These are phyloP conservation scores for Trametes coccinea DNA, from an alignment of 768 basidiomycete species.

Conservation along the genomic window DNA sequence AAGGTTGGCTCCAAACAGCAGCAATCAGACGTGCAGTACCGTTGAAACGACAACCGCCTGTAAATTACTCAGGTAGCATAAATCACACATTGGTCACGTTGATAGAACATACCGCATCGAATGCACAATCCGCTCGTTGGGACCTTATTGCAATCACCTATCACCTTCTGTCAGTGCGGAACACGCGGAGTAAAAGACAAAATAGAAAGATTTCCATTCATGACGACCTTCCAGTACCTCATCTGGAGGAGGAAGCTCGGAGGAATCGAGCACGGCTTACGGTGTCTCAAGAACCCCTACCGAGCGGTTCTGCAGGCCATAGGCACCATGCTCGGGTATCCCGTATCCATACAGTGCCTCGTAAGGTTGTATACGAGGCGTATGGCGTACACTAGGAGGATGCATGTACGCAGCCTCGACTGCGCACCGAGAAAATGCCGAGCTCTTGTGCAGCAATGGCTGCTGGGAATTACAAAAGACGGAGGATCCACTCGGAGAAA, in stretches of 20 bases:
- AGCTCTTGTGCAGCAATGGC: conserved; percentile 1
- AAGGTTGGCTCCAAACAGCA: too few relatives aligned
- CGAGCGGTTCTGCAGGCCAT: neutral
- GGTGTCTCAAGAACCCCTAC: conserved; percentile 4
- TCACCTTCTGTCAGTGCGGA: conserved; percentile 5
- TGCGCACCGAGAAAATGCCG: conserved; percentile 21
- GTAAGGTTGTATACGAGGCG: conserved; percentile 8
- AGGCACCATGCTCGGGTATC: neutral
- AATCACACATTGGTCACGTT: too few relatives aligned
- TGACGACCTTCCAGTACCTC: neutral
- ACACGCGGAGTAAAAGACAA: neutral
- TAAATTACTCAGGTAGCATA: too few relatives aligned
- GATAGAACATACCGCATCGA: too few relatives aligned
- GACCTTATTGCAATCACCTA: neutral
- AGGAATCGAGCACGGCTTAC: conserved; percentile 9
- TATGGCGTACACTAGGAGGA: conserved; percentile 1
- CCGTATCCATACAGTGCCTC: neutral
- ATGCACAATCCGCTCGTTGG: neutral
- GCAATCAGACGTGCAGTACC: too few relatives aligned
- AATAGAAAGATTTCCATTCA: neutral
- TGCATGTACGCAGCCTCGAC: neutral
- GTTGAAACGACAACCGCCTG: too few relatives aligned
- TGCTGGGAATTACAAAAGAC: neutral
- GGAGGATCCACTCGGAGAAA: conserved; percentile 11
- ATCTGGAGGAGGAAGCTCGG: conserved; percentile 17